Evolutionary conservation across 2,329 filamentous ascomycete genomes (phyloP).

Genomic region (Lecanicillium sp.): DNA sequence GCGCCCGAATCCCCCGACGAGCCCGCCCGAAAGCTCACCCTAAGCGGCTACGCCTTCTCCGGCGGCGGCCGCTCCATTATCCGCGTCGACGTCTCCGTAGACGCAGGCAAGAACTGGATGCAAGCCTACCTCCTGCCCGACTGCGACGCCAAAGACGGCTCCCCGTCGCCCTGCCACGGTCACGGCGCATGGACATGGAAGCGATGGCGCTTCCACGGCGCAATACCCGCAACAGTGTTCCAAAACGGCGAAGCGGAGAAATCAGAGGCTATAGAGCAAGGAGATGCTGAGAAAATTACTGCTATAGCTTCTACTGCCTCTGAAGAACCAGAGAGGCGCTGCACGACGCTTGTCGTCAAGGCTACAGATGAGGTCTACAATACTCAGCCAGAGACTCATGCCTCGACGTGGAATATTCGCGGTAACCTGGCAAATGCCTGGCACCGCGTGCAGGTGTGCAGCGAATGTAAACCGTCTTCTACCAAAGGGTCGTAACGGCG

Average conservation of each 20-base stretch:
- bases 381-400: slow-evolving; percentile 53
- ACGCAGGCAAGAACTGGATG: slow-evolving; percentile 55
- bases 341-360: slow-evolving; percentile 52
- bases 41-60: slow-evolving; percentile 59
- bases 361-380: slow-evolving; percentile 60
- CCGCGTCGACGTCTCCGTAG: slow-evolving; percentile 58
- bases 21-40: slow-evolving; percentile 21
- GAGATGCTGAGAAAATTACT: background rate
- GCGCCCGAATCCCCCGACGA: background rate
- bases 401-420: slow-evolving; percentile 53
- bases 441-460: slow-evolving; percentile 44
- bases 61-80: slow-evolving; percentile 58
- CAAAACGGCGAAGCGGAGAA: slow-evolving; percentile 4
- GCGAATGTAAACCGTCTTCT: slow-evolving; percentile 18
- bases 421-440: slow-evolving; percentile 61
- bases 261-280: background rate
- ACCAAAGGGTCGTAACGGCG: background rate
- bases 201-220: slow-evolving; percentile 49
- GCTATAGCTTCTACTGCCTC: background rate
- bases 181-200: slow-evolving; percentile 55
- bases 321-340: slow-evolving; percentile 20
- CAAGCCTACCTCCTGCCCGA: slow-evolving; percentile 52
- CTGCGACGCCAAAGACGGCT: slow-evolving; percentile 21
- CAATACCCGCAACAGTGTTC: slow-evolving; percentile 28
- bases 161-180: slow-evolving; percentile 24